Base-by-base conservation (phyloP, 2,329 filamentous ascomycete species). In the Talaromyces sp. region DNA sequence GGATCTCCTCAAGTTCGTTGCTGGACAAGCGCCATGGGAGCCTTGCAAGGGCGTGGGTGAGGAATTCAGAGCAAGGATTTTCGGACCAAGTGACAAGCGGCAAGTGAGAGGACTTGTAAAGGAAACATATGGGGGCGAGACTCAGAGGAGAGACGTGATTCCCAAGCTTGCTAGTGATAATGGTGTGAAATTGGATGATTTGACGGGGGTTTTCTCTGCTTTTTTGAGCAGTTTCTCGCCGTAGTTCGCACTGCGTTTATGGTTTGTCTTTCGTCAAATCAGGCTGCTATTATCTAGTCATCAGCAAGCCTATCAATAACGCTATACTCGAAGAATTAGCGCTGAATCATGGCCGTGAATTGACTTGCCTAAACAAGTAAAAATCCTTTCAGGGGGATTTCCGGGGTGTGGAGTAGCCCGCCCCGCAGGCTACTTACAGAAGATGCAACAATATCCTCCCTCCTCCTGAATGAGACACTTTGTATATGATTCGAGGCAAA, bases 1-100 rank as follows among this genome's bases (percentile, higher is more conserved):
- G 17, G 69, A 75, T 36, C 65, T 77, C 5, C 66, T 78, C 58
- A 67, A 63, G 7, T 79, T 78, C 48, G 71, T 70, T 21, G 67
- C 71, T 60, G 75, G 75, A 5, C 60, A 69, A 45, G 66, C 56
- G 15, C 69, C 71, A 7, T 75, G 70, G 69, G 64, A 68, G 17
- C 61, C 66, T 3, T 56, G 68, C 25, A 59, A 61, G 8, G 53
- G 50, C 11, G 60, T 59, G 1, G 55, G 64, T 8, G 45, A 61
- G 6, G 64, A 60, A 1, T 68, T 69, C 22, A 62, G 61, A 3
- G 67, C 68, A 2, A 62, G 67, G 8, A 52, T 66, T 4, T 70
- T 70, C 39, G 68, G 68, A 1, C 67, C 67, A 5, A 69, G 64
- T 48, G 54, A 59, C 2, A 7, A 60, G 8, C 60, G 59, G 7